Base-by-base conservation (phyloP, 805 yeast genomes). In the Nakazawaea holstii region DNA sequence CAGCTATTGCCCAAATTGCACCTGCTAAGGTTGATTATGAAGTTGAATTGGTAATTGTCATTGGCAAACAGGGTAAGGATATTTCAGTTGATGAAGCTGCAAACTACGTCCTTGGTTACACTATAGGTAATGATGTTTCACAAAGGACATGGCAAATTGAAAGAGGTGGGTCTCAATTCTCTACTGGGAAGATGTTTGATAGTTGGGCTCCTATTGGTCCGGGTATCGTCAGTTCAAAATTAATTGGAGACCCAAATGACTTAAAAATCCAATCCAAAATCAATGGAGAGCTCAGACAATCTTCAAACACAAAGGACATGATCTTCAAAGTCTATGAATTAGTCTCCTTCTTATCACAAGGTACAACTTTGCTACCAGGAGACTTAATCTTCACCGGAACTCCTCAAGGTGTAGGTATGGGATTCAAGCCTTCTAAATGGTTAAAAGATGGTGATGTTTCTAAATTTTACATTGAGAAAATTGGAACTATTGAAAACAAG, bases 151-250 rank as follows among this genome's bases (percentile, higher is more conserved):
- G 82, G 82, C 82, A 79, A 55, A 64, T 68, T 41, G 66, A 70
- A 43, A 64, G 72, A 33, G 79, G 80, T 31, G 79, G 80, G 3
- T 67, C 78, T 15, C 83, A 78, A 53, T 78, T 77, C 69, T 61
- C 69, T 35, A 59, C 70, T 9, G 77, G 79, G 9, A 78, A 78
- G 60, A 70, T 71, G 71, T 76, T 72, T 53, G 83, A 78, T 49
- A 72, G 72, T 4, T 77, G 74, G 72, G 79, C 81, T 1, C 83
- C 83, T 20, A 56, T 77, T 45, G 83, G 82, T 2, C 83, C 83
- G 5, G 74, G 72, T 7, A 64, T 78, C 41, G 77, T 74, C 3
- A 61, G 74, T 1, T 48, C 59, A 1, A 52, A 59, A 15, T 41
- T 43, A 13, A 42, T 52, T 11, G 28, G 29, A 20, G 61, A 66